phyloP scores from a whole-genome alignment of 2,329 filamentous ascomycete genomes.

The Fragosphaeria purpurea region DNA sequence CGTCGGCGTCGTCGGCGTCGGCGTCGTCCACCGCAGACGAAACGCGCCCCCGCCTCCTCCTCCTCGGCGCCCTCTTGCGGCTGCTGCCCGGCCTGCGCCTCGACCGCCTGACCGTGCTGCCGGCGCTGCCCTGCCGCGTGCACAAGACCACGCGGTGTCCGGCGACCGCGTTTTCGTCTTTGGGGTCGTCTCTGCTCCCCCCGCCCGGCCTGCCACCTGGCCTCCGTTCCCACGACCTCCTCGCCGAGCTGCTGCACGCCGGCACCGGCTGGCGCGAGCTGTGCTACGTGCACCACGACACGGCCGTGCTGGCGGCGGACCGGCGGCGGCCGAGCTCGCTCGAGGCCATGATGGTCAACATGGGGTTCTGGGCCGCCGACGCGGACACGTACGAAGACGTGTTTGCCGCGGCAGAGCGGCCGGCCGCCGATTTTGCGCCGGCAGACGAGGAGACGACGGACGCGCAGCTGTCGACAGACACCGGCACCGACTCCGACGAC shows the following conservation, averaged over 20 bases:
- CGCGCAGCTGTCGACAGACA: not conserved
- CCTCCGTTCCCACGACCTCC: constrained; percentile 11
- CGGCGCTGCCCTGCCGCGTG: constrained; percentile 10
- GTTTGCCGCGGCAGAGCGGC: constrained; percentile 7
- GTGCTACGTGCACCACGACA: constrained; percentile 15
- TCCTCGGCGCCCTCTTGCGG: constrained; percentile 14
- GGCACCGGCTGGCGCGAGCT: constrained; percentile 15
- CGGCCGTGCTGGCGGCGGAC: constrained; percentile 10
- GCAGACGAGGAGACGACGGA: not conserved
- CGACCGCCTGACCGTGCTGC: constrained; percentile 13
- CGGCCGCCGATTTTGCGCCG: no score
- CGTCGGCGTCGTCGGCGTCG: not conserved
- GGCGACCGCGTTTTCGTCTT: no score
- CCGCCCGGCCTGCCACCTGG: constrained; percentile 7
- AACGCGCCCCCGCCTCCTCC: constrained; percentile 6
- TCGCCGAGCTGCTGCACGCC: constrained; percentile 11
- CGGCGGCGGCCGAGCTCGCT: constrained; percentile 9
- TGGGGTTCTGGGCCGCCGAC: constrained; percentile 16
- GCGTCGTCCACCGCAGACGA: not conserved
- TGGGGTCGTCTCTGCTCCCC: not conserved
- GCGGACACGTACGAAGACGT: constrained; percentile 8
- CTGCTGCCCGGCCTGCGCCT: constrained; percentile 13
- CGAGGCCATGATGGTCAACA: constrained; percentile 16
- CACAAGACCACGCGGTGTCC: constrained; percentile 8
- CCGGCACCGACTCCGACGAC: not conserved